Percentiles rank a stretch among this genome's conserved stretches.
These are phyloP conservation scores for Beauveria sp. DNA, from an alignment of 2,329 filamentous ascomycete genomes.

Conservation along the genomic window DNA sequence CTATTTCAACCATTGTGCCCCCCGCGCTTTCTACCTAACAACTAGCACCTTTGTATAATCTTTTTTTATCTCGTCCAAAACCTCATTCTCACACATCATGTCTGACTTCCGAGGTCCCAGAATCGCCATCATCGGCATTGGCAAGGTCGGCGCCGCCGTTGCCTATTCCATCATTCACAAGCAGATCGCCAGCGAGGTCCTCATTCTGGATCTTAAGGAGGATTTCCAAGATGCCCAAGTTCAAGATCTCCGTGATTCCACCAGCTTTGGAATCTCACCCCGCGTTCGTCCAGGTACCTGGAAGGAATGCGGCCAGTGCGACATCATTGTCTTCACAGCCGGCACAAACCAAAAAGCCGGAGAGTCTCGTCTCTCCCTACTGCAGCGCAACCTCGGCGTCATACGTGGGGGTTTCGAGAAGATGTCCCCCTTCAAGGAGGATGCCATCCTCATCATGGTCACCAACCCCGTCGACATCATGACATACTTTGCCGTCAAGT, in stretches of 20 bases:
- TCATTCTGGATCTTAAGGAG: constrained; percentile 45
- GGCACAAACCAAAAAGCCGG: constrained; percentile 36
- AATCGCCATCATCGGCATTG: constrained; percentile 43
- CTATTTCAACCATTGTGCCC: constrained; percentile 10
- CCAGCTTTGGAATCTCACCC: constrained; percentile 33
- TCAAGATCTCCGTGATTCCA: constrained; percentile 43
- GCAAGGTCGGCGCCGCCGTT: constrained; percentile 42
- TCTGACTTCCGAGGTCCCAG: constrained; percentile 10
- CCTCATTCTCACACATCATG: constrained; percentile 6
- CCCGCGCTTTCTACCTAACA: background rate
- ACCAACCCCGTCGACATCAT: constrained; percentile 49
- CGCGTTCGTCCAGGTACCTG: constrained; percentile 36
- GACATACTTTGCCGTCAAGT: constrained; percentile 39
- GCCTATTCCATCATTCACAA: constrained; percentile 43
- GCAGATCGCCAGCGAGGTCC: constrained; percentile 40
- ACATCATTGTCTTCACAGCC: constrained; percentile 47
- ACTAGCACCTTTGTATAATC: background rate
- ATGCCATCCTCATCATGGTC: constrained; percentile 42
- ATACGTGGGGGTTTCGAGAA: constrained; percentile 36
- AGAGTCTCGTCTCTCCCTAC: constrained; percentile 3
- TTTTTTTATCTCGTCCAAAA: background rate
- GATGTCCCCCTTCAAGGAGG: constrained; percentile 39
- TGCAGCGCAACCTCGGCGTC: constrained; percentile 37
- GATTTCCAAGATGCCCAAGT: constrained; percentile 40
- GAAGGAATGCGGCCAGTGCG: constrained; percentile 42